These are phyloP conservation scores for Jaenimonas drosophilae DNA, from an alignment of 208 protist species.

Conservation along the genomic window DNA sequence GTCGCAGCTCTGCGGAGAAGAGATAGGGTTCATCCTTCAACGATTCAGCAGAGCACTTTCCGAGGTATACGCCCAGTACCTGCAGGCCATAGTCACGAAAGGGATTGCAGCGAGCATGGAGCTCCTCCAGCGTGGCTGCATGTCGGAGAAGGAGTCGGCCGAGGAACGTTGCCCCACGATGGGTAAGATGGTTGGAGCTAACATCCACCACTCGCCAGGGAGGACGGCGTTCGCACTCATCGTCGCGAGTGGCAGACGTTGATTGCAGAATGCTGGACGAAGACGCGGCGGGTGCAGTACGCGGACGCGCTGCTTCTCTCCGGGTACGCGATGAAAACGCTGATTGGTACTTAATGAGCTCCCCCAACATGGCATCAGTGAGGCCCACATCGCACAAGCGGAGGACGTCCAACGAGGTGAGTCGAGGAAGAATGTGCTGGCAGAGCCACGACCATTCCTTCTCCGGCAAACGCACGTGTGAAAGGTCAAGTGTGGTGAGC, in stretches of 20 bases:
- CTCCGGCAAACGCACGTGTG: slow-evolving; percentile 17
- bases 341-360: too few relatives aligned
- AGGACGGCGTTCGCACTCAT: slow-evolving; percentile 7
- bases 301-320: too few relatives aligned
- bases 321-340: too few relatives aligned
- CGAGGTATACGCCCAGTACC: slow-evolving; percentile 56
- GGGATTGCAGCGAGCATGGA: slow-evolving; percentile 44
- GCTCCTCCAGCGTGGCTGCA: slow-evolving; percentile 48
- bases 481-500: slow-evolving; percentile 42
- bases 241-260: not conserved
- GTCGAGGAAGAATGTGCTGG: slow-evolving; percentile 36
- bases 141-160: slow-evolving; percentile 56
- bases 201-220: slow-evolving; percentile 55
- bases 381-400: slow-evolving; percentile 34
- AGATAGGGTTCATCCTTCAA: slow-evolving; percentile 23
- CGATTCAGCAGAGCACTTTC: slow-evolving; percentile 28
- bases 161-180: slow-evolving; percentile 43
- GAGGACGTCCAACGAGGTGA: slow-evolving; percentile 32
- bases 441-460: slow-evolving; percentile 66
- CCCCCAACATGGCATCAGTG: slow-evolving; percentile 34
- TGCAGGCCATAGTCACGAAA: slow-evolving; percentile 73
- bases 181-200: slow-evolving; percentile 49
- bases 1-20: slow-evolving; percentile 16
- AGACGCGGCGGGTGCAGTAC: too few relatives aligned
- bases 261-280: too few relatives aligned